Base-by-base conservation (phyloP, 306 rosid genomes). In the Citrullus amarus region DNA sequence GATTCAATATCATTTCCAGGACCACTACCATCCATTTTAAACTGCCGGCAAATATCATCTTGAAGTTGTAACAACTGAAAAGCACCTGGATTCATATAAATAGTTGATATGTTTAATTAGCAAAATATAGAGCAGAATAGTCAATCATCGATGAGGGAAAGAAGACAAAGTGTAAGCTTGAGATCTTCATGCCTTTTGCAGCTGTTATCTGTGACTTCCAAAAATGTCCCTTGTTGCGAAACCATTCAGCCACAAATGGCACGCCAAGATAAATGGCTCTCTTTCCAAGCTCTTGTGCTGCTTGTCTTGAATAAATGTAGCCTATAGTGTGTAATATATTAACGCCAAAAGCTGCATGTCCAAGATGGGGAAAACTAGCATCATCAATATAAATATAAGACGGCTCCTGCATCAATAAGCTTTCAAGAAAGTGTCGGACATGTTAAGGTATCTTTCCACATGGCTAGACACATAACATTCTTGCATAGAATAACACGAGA, bases 161-260 rank as follows among this genome's bases (percentile, higher is more conserved):
- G 56, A 34, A n/a, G 77, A 54, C 22, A 0, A 51, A 17, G 16
- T 53, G 62, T 38, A 34, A 17, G 62, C 62, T 74, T 53, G 58
- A 74, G 46, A 53, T 74, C 30, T 30, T 61, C 73, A 48, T 82
- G 85, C 98, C 97, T 89, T 91, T 92, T 44, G 97, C 97, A 50
- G 99, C 99, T 25, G 97, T 91, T 46, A 92, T 79, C 83, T 92
- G 97, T 65, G 99, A 89, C 84, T 92, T 92, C 97, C 91, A 92
- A 79, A 86, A 92, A 83, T 92, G 97, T 50, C 99, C 97, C 84
- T 92, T 95, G 60, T 87, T 88, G 20, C 97, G 91, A 77, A 92
- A 93, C 97, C 97, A 92, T 83, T 95, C 97, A 22, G 97, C 89
- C 81, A 95, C 65, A 85, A 95, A 95, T 74, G 97, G 99, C 58